These are phyloP conservation scores for Hypoxylon perforatum DNA, from an alignment of 495 filamentous ascomycete genomes.

Conservation along the genomic window DNA sequence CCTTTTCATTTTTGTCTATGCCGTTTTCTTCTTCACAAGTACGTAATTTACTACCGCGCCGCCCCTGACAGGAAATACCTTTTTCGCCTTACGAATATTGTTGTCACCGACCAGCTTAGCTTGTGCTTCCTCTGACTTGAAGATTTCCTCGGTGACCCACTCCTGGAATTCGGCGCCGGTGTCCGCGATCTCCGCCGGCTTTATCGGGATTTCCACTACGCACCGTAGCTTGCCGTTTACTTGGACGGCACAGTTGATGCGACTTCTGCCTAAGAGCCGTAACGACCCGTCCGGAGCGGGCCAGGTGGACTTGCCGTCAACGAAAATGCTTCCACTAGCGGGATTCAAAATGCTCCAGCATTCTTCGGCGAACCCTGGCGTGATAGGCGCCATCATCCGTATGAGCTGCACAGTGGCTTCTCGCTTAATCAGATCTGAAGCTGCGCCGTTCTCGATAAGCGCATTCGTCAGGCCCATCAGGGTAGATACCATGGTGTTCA, in stretches of 20 bases:
- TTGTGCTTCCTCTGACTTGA: slow-evolving; percentile 55
- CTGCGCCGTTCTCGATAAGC: slow-evolving; percentile 52
- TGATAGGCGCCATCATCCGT: slow-evolving; percentile 79
- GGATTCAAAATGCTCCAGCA: slow-evolving; percentile 72
- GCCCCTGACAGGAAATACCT: slow-evolving; percentile 61
- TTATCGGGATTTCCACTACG: slow-evolving; percentile 65
- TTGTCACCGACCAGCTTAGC: slow-evolving; percentile 57
- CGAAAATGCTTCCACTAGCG: slow-evolving; percentile 57
- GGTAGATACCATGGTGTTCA: slow-evolving; percentile 88
- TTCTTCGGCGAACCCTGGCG: slow-evolving; percentile 82
- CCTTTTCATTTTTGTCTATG: slow-evolving; percentile 39
- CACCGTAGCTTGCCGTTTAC: slow-evolving; percentile 80
- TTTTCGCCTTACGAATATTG: slow-evolving; percentile 56
- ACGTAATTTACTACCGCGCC: slow-evolving; percentile 71
- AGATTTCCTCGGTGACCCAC: slow-evolving; percentile 67
- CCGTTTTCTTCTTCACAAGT: slow-evolving; percentile 43
- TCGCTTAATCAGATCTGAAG: slow-evolving; percentile 41
- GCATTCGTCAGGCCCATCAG: slow-evolving; percentile 81
- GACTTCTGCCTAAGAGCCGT: slow-evolving; percentile 48
- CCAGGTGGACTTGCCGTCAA: slow-evolving; percentile 36
- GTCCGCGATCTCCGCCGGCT: slow-evolving; percentile 44
- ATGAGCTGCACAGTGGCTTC: slow-evolving; percentile 63
- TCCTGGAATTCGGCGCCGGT: slow-evolving; percentile 52
- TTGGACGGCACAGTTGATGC: slow-evolving; percentile 69
- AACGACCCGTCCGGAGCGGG: slow-evolving; percentile 65